Conservation (phyloP, 345 rosid species). For the Corchorus olitorius region DNA sequence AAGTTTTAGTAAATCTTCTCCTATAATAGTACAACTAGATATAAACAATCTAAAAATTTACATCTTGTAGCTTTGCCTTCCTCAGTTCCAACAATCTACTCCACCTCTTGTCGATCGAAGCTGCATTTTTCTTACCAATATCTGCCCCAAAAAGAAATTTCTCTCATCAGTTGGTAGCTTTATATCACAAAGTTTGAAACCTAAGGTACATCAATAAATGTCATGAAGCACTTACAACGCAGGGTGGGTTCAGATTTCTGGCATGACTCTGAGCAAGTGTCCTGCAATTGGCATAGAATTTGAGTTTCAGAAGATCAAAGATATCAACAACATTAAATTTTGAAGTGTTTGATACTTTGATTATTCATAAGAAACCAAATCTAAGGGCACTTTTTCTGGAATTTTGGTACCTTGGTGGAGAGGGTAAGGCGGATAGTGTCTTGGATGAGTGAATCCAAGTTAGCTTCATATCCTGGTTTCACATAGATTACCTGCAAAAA, state of each 20-base stretch:
- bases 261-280: slow-evolving; percentile 73
- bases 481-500: slow-evolving; percentile 77
- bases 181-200: not conserved
- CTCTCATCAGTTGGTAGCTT: not conserved
- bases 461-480: slow-evolving; percentile 74
- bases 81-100: slow-evolving; percentile 71
- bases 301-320: not conserved
- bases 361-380: no score
- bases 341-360: no score
- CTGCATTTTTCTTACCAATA: slow-evolving; percentile 48
- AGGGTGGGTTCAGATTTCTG: slow-evolving; percentile 60
- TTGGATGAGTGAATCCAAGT: slow-evolving; percentile 72
- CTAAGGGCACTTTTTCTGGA: not conserved
- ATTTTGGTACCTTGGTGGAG: slow-evolving; percentile 42
- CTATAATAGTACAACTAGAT: no score
- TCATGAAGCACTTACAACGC: slow-evolving; percentile 46
- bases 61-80: slow-evolving; percentile 24
- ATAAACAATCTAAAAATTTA: not conserved
- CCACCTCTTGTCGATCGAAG: slow-evolving; percentile 78
- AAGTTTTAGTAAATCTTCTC: not conserved
- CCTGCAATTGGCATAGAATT: slow-evolving; percentile 37
- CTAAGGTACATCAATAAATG: slow-evolving; percentile 1
- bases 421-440: slow-evolving; percentile 70
- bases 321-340: no score
- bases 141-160: slow-evolving; percentile 35